Evolutionary conservation across 805 yeast genomes (phyloP), one percentile per base, ranked within the genome.

Genomic region (Candida ovalis): DNA sequence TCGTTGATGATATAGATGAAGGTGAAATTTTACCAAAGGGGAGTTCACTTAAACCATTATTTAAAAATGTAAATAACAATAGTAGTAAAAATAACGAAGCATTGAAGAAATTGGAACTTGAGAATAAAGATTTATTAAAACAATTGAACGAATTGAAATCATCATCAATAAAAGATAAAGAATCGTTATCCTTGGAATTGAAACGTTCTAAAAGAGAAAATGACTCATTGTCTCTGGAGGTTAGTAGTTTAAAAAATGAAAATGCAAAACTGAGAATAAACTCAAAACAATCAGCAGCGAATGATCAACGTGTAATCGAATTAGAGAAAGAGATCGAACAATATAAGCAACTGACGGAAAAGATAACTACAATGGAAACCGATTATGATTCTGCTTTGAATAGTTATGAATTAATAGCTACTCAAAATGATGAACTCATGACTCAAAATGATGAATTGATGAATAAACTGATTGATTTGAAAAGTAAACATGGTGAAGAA

Each of bases 51-150:
- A 30, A 12, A 15, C 35, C 35, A 17, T 30, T 30, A 17, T 30
- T 30, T 17, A 30, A 30, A 17, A 30, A 4, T n/a, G n/a, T n/a
- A 13, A 25, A 25, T 17, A 30, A 13, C 9, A 30, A 13, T 8
- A 30, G 17, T 17, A 3, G 4, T 9, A 2, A 21, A n/a, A 36
- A 18, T 18, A 36, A 23, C 13, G 41, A 3, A 7, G 32, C 15
- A n/a, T 42, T 52, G 22, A 42, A 48, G 27, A 41, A 35, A 46
- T 40, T 50, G 35, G 43, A 51, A 24, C 37, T 41, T 23, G 53
- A 53, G 38, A 58, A 55, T 33, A 50, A 46, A 32, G 37, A 48
- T 30, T 45, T 55, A 27, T 45, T 49, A 27, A 19, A 33, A 18
- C 18, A 28, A 30, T 30, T 41, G 28, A 6, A 30, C 7, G 21